Conservation (phyloP, 768 basidiomycete genomes). For the Candolleomyces efflorescens region DNA sequence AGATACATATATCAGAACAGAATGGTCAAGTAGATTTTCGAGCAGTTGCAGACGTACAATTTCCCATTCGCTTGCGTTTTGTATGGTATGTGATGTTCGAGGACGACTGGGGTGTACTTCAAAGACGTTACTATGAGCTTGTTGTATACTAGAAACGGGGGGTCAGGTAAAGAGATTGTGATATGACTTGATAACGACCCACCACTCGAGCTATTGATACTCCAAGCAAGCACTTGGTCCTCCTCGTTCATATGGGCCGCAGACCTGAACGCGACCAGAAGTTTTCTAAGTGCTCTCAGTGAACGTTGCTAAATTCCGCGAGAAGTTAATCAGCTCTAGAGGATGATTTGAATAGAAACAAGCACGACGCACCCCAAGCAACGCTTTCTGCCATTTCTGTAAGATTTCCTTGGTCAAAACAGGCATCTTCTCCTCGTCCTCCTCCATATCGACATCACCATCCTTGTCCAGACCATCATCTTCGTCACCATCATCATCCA, state of each 20-base stretch:
- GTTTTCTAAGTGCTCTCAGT: slow-evolving; percentile 73
- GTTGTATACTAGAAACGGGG: slow-evolving; percentile 68
- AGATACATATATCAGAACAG: too few relatives aligned
- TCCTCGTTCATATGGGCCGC: slow-evolving; percentile 91
- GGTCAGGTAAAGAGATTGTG: slow-evolving; percentile 7
- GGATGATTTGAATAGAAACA: not conserved
- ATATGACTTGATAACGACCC: slow-evolving; percentile 17
- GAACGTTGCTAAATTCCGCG: slow-evolving; percentile 64
- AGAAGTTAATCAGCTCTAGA: not conserved
- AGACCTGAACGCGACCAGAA: slow-evolving; percentile 87
- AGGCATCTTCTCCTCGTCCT: slow-evolving; percentile 47
- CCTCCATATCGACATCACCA: slow-evolving; percentile 43
- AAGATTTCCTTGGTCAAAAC: slow-evolving; percentile 68
- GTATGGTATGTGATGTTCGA: slow-evolving; percentile 84
- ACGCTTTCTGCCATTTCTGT: slow-evolving; percentile 80
- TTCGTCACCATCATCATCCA: slow-evolving; percentile 26
- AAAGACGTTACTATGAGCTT: slow-evolving; percentile 86
- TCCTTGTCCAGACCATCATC: slow-evolving; percentile 41
- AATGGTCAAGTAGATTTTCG: slow-evolving; percentile 5
- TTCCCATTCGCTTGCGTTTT: slow-evolving; percentile 79
- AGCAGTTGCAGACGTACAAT: slow-evolving; percentile 53
- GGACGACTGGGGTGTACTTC: slow-evolving; percentile 85
- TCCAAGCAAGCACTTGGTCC: slow-evolving; percentile 74
- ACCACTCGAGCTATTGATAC: slow-evolving; percentile 80
- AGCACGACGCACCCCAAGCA: slow-evolving; percentile 75